These are phyloP conservation scores for Naganishia cerealis DNA, from an alignment of 1,284 basidiomycete species.

Conservation along the genomic window DNA sequence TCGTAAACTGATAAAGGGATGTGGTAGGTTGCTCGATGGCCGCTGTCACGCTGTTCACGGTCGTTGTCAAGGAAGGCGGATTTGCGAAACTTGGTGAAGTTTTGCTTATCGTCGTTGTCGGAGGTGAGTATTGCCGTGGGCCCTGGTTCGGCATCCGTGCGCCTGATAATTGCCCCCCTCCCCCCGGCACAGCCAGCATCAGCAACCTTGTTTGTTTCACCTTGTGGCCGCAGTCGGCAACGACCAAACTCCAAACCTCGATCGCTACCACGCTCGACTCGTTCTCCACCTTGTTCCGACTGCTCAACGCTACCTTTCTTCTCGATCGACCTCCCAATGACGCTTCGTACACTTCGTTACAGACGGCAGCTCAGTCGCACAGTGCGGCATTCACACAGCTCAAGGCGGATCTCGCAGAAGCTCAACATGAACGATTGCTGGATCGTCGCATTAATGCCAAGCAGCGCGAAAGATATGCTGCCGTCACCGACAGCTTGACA, in stretches of 20 bases:
- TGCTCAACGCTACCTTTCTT: conserved; percentile 79
- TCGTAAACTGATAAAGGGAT: conserved; percentile 12
- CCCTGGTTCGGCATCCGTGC: neutral
- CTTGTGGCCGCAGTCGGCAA: conserved; percentile 82
- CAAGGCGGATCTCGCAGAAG: conserved; percentile 77
- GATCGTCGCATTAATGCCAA: conserved; percentile 55
- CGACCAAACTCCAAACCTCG: conserved; percentile 71
- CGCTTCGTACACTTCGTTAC: conserved; percentile 64
- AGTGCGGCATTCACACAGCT: conserved; percentile 82
- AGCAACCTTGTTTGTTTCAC: conserved; percentile 80
- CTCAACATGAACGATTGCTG: conserved; percentile 75
- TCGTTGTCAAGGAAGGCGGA: conserved; percentile 88
- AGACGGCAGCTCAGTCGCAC: conserved; percentile 74
- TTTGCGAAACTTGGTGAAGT: conserved; percentile 70
- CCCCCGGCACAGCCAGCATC: conserved; percentile 57
- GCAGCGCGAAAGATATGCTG: conserved; percentile 69
- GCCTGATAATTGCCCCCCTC: neutral
- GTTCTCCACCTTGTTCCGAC: conserved; percentile 76
- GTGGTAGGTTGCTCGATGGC: conserved; percentile 81
- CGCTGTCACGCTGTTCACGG: conserved; percentile 78
- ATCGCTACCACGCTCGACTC: conserved; percentile 83
- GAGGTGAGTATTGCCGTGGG: conserved; percentile 50
- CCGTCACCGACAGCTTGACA: conserved; percentile 77
- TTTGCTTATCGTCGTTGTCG: conserved; percentile 73
- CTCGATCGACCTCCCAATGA: conserved; percentile 60